Conservation (phyloP, 73 alveolate genomes). For the Symbiodinium pilosum region DNA sequence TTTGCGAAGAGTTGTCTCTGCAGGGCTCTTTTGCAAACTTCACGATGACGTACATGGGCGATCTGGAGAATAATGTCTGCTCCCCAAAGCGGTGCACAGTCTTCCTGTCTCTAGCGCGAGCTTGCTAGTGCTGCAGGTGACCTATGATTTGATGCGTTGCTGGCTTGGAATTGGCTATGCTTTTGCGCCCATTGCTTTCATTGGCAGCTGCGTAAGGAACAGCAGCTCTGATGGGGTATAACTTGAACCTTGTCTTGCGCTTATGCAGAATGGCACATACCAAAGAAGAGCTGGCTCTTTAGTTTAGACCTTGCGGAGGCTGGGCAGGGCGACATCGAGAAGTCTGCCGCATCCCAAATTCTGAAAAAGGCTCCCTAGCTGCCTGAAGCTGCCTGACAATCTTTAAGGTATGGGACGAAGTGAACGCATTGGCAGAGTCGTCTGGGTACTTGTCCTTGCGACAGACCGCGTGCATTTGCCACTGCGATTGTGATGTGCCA, state of each 20-base stretch:
- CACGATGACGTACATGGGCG: conserved; percentile 92
- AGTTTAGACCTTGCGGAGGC: conserved; percentile 36
- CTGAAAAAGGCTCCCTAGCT: neutral
- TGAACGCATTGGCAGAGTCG: conserved; percentile 18
- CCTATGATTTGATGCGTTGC: conserved; percentile 81
- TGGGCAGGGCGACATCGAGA: conserved; percentile 72
- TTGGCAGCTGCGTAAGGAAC: conserved; percentile 3
- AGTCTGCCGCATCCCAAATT: neutral
- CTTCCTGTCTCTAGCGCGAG: neutral
- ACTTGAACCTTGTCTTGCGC: conserved; percentile 72
- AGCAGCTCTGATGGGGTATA: conserved; percentile 92
- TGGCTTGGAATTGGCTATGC: neutral
- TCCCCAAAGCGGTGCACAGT: neutral
- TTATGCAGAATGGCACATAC: no score
- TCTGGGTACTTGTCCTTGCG: neutral
- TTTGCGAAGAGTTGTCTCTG: neutral
- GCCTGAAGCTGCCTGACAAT: neutral
- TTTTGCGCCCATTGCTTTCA: neutral
- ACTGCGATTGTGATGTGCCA: no score
- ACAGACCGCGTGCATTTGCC: no score
- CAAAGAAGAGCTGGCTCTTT: no score
- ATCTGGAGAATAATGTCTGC: conserved; percentile 75
- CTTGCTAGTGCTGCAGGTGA: conserved; percentile 5
- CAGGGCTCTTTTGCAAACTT: conserved; percentile 37
- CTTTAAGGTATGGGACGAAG: conserved; percentile 71